These are phyloP conservation scores for Fomitopsis schrenkii DNA, from an alignment of 1,284 basidiomycete genomes.

Conservation along the genomic window DNA sequence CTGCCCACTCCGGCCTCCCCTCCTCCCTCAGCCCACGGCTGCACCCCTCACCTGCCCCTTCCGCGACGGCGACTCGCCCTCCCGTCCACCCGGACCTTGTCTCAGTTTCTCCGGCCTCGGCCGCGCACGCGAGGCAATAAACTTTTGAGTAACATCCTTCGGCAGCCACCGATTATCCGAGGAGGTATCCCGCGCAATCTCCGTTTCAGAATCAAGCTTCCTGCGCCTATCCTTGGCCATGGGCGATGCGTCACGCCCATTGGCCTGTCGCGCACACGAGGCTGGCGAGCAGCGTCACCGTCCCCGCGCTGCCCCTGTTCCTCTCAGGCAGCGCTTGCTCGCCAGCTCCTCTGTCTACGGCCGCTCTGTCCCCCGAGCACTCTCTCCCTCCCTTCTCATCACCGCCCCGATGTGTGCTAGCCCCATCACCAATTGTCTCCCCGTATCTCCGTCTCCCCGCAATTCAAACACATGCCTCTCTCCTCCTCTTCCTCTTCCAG, in stretches of 20 bases:
- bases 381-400: background rate
- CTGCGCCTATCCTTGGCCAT: background rate
- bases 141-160: conserved; percentile 20
- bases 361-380: background rate
- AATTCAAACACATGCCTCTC: background rate
- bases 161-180: conserved; percentile 9
- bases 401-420: background rate
- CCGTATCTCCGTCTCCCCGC: conserved; percentile 4
- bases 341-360: background rate
- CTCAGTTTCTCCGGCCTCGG: conserved; percentile 5
- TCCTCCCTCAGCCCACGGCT: background rate
- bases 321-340: background rate
- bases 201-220: conserved; percentile 13
- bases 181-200: conserved; percentile 18
- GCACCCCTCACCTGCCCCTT: background rate
- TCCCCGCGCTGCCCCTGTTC: background rate
- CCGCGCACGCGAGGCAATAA: conserved; percentile 20
- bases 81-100: conserved; percentile 9
- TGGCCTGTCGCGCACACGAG: background rate
- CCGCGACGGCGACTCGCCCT: background rate
- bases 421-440: background rate
- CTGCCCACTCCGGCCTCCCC: background rate
- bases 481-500: background rate
- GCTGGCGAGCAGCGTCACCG: background rate
- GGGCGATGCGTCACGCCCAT: background rate